These are phyloP conservation scores for Aspergillus kassunensis DNA, from an alignment of 495 filamentous ascomycete species.

Conservation along the genomic window DNA sequence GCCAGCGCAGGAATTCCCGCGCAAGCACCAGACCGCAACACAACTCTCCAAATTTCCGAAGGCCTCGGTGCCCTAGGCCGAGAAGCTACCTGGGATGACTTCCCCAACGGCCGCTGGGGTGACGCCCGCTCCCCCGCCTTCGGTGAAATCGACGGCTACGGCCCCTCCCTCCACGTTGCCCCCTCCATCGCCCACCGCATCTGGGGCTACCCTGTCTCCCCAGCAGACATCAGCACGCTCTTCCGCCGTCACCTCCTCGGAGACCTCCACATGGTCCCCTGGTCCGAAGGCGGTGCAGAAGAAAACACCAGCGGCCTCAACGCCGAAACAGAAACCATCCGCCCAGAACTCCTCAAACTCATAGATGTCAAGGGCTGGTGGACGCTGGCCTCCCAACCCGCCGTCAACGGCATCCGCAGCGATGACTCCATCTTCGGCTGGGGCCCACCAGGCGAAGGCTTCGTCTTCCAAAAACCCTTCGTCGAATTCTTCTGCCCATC, in stretches of 20 bases:
- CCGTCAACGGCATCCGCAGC: conserved; percentile 77
- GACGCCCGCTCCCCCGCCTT: conserved; percentile 87
- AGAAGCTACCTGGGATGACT: conserved; percentile 99
- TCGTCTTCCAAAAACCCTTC: conserved; percentile 97
- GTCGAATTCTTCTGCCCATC: conserved; percentile 88
- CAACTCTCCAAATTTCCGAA: conserved; percentile 88
- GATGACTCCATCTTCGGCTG: conserved; percentile 83
- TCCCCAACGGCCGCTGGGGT: conserved; percentile 95
- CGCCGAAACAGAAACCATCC: conserved; percentile 78
- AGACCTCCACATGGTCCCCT: conserved; percentile 71
- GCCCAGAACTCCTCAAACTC: conserved; percentile 63
- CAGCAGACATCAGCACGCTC: conserved; percentile 66
- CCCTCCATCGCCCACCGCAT: conserved; percentile 70
- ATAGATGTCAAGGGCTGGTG: conserved; percentile 78
- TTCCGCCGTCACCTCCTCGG: conserved; percentile 79
- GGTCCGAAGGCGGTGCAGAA: conserved; percentile 82
- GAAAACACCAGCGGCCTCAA: conserved; percentile 47
- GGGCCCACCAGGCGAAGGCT: conserved; percentile 82
- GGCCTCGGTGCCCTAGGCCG: conserved; percentile 85
- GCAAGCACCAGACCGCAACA: conserved; percentile 54
- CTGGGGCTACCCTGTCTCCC: conserved; percentile 73
- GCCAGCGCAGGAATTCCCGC: conserved; percentile 40
- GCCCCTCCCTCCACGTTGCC: conserved; percentile 82
- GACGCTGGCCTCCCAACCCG: conserved; percentile 95
- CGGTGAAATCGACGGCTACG: conserved; percentile 93